Conservation (phyloP, 352 stramenopile species). For the Pythium coloratum region DNA sequence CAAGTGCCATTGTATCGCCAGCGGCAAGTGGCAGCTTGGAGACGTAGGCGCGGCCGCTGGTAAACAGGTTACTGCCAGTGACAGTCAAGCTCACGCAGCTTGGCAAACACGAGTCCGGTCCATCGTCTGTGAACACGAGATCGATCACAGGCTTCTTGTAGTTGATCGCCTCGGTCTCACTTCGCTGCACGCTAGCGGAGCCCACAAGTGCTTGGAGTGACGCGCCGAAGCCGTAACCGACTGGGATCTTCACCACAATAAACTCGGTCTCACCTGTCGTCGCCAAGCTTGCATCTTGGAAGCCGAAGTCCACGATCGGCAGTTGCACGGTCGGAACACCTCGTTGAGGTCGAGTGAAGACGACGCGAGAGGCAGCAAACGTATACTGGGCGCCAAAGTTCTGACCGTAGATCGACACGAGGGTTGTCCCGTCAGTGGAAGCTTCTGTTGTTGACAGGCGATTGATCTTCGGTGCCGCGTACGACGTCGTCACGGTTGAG, state of each 20-base stretch:
- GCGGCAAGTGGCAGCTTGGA: slow-evolving; percentile 39
- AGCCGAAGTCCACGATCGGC: slow-evolving; percentile 41
- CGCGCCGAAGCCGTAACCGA: slow-evolving; percentile 39
- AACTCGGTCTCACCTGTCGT: slow-evolving; percentile 32
- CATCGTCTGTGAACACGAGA: slow-evolving; percentile 60
- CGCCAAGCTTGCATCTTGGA: slow-evolving; percentile 16
- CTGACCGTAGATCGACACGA: slow-evolving; percentile 45
- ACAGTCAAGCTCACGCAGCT: slow-evolving; percentile 54
- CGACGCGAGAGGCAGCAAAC: slow-evolving; percentile 40
- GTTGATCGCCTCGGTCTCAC: slow-evolving; percentile 29
- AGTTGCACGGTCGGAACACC: slow-evolving; percentile 37
- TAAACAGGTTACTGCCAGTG: slow-evolving; percentile 56
- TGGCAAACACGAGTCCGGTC: slow-evolving; percentile 40
- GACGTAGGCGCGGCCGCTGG: slow-evolving; percentile 36
- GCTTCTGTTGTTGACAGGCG: slow-evolving; percentile 11
- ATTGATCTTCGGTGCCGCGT: slow-evolving; percentile 41
- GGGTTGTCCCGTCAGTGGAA: slow-evolving; percentile 45
- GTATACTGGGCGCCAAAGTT: slow-evolving; percentile 50
- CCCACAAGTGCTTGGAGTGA: slow-evolving; percentile 42
- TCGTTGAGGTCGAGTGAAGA: slow-evolving; percentile 45
- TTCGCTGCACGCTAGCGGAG: slow-evolving; percentile 41
- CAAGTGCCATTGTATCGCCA: slow-evolving; percentile 6
- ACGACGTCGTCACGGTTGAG: slow-evolving; percentile 43
- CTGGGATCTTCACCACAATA: slow-evolving; percentile 40
- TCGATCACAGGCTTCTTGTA: slow-evolving; percentile 54